Evolutionary conservation across 768 basidiomycete species (phyloP).

Genomic region (Butyriboletus loyo): DNA sequence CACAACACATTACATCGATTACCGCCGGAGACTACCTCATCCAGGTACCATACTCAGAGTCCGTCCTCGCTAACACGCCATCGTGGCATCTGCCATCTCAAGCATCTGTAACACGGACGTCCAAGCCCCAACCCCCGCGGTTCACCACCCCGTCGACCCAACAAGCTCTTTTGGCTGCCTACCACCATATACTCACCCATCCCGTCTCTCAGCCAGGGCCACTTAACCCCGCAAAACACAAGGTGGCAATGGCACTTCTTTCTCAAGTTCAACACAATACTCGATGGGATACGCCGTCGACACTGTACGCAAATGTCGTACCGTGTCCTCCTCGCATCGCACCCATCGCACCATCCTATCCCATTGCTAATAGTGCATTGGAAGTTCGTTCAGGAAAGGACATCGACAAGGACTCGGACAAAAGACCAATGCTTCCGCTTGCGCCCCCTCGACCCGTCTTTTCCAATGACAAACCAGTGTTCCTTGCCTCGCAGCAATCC

Average conservation of each 20-base stretch:
- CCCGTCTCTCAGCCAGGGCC: constrained; percentile 50
- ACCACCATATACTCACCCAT: constrained; percentile 75
- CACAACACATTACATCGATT: constrained; percentile 39
- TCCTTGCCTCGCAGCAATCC: constrained; percentile 60
- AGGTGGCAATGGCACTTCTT: constrained; percentile 71
- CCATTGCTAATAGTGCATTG: constrained; percentile 40
- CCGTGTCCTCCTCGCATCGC: constrained; percentile 63
- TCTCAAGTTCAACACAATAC: constrained; percentile 51
- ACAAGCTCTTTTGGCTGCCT: constrained; percentile 62
- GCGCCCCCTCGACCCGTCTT: constrained; percentile 40
- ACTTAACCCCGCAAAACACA: constrained; percentile 64
- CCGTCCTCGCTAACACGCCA: constrained; percentile 59
- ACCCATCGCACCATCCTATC: constrained; percentile 64
- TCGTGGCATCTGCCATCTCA: constrained; percentile 67
- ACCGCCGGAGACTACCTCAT: constrained; percentile 66
- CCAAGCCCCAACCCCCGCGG: constrained; percentile 26
- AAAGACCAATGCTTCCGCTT: constrained; percentile 30
- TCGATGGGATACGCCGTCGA: constrained; percentile 68
- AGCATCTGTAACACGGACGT: constrained; percentile 23
- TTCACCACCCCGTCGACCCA: constrained; percentile 55
- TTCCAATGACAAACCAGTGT: constrained; percentile 52
- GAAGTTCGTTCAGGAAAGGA: constrained; percentile 39
- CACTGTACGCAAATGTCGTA: constrained; percentile 55
- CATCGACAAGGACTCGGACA: constrained; percentile 54
- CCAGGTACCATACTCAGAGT: constrained; percentile 71